Percentiles rank a stretch among this genome's conserved stretches.
These are phyloP conservation scores for Diaporthe humulicola DNA, from an alignment of 2,329 filamentous ascomycete genomes.

Conservation along the genomic window DNA sequence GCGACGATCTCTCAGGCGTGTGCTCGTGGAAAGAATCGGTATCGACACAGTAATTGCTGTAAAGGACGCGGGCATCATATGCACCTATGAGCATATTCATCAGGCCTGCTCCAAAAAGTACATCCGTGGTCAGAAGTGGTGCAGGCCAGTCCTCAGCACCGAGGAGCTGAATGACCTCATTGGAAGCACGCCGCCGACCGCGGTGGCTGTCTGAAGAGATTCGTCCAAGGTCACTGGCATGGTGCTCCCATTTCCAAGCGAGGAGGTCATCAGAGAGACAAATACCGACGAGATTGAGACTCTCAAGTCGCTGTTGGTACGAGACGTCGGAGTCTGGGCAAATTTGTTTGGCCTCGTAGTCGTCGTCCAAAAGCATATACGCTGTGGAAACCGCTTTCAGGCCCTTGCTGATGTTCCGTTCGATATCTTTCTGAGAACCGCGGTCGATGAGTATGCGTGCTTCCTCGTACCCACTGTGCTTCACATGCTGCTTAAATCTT, in stretches of 20 bases:
- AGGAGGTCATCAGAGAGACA: slow-evolving; percentile 10
- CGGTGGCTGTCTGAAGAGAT: background rate
- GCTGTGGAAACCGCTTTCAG: background rate
- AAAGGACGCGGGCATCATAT: slow-evolving; percentile 21
- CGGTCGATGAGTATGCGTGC: slow-evolving; percentile 8
- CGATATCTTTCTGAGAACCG: slow-evolving; percentile 2
- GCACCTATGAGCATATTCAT: slow-evolving; percentile 31
- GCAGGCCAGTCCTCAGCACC: slow-evolving; percentile 26
- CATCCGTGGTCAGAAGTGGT: slow-evolving; percentile 14
- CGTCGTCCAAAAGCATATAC: background rate
- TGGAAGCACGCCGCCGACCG: slow-evolving; percentile 5
- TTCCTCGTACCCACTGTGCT: slow-evolving; percentile 30
- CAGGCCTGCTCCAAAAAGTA: slow-evolving; percentile 23
- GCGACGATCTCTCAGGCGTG: background rate
- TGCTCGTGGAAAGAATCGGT: slow-evolving; percentile 15
- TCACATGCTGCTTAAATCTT: slow-evolving; percentile 18
- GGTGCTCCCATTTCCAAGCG: slow-evolving; percentile 17
- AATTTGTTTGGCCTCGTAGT: background rate
- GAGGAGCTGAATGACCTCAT: slow-evolving; percentile 29
- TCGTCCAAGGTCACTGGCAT: background rate
- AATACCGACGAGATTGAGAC: slow-evolving; percentile 1
- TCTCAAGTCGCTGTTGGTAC: background rate
- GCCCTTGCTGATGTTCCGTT: slow-evolving; percentile 3
- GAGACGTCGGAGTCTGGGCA: background rate
- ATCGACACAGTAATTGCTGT: slow-evolving; percentile 27